Base-by-base conservation (phyloP, 2,329 filamentous ascomycete species). In the Neonectria hederae region DNA sequence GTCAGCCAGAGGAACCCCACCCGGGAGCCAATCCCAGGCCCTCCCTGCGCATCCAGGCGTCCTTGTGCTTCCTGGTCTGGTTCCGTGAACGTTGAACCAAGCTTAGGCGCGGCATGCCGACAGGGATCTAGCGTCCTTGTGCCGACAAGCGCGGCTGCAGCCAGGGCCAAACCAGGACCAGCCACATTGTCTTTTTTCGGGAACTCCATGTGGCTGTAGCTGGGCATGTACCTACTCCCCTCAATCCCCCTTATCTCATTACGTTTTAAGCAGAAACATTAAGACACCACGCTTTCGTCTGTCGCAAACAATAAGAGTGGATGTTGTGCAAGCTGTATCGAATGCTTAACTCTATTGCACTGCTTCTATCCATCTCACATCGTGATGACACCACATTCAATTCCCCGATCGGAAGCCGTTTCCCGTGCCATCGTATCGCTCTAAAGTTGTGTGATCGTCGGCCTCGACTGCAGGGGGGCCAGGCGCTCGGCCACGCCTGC, bases 31-130 rank as follows among this genome's bases (percentile, higher is more conserved):
- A 55, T 42, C 65, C 63, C 65, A 59, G 59, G 59, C 43, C 49
- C 24, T 54, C 55, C 61, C 61, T 63, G 61, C 59, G 30, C 30
- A 11, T 32, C 10, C 30, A 32, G 51, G 60, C 55, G 54, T 38
- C 42, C 60, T 58, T 66, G 59, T 65, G 65, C 69, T 58, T 52
- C 43, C 53, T 62, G 65, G 55, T 67, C 63, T 68, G 49, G 54
- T 65, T 71, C 67, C 62, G 70, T 62, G 71, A 63, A 74, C 72
- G 72, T 74, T 74, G 72, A 74, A 73, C 72, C 70, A 74, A 74
- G 69, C 72, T 74, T 74, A 74, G 72, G 53, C 72, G 72, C 72
- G 72, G 68, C 63, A 73, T 72, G 55, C 69, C 64, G 70, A 71
- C 72, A 73, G 65, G 72, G 72, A 66, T 73, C 65, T 67, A 67